Percentiles rank a stretch among this genome's conserved stretches.
Conservation (phyloP, 768 basidiomycete genomes). For the Boletus rubescentipes region DNA sequence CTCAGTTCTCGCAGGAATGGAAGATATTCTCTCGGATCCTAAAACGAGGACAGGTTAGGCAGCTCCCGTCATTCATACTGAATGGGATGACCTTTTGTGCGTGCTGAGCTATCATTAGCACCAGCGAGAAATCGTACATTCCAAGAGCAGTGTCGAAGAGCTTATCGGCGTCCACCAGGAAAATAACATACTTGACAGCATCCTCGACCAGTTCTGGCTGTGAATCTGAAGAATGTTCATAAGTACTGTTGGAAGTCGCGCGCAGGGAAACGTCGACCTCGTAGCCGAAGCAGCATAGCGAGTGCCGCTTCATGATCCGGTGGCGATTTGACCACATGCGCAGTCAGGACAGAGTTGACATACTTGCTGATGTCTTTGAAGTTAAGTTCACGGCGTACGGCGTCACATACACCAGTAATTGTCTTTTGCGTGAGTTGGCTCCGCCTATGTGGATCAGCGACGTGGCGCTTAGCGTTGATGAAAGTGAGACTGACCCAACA, state of each 20-base stretch:
- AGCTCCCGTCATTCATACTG: conserved; percentile 2
- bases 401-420: conserved; percentile 73
- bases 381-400: conserved; percentile 71
- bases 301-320: conserved; percentile 89
- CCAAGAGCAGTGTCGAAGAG: conserved; percentile 95
- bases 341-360: conserved; percentile 88
- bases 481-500: conserved; percentile 57
- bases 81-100: conserved; percentile 80
- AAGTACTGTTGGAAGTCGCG: background rate
- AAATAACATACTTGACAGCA: conserved; percentile 97
- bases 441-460: conserved; percentile 43
- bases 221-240: conserved; percentile 21
- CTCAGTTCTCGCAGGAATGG: conserved; percentile 93
- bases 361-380: conserved; percentile 71
- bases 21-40: conserved; percentile 98
- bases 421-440: conserved; percentile 56
- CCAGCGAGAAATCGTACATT: conserved; percentile 98
- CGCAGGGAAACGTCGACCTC: conserved; percentile 49
- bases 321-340: conserved; percentile 88
- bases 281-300: conserved; percentile 66
- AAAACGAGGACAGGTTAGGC: conserved; percentile 7
- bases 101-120: conserved; percentile 94
- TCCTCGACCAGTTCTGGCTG: conserved; percentile 85
- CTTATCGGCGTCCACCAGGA: conserved; percentile 88
- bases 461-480: background rate